Conservation (phyloP, 768 basidiomycete species). For the Lactarius quietus region DNA sequence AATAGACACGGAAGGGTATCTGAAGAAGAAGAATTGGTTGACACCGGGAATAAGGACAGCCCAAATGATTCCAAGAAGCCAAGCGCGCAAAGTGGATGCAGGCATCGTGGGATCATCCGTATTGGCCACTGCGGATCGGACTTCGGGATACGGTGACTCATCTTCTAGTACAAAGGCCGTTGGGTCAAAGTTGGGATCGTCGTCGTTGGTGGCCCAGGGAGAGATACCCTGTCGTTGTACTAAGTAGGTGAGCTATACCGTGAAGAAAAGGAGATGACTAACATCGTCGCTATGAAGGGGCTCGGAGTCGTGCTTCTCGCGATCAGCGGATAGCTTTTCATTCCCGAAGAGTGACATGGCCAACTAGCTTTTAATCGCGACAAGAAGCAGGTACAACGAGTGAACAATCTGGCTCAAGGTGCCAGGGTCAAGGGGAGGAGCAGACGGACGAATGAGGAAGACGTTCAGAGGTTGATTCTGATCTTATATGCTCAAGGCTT, state of each 20-base stretch:
- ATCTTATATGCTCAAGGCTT: too few relatives aligned
- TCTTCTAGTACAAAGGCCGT: constrained; percentile 30
- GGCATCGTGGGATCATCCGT: constrained; percentile 45
- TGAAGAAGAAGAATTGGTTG: constrained; percentile 75
- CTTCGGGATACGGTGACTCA: constrained; percentile 53
- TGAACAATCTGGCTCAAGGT: too few relatives aligned
- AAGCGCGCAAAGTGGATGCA: constrained; percentile 36
- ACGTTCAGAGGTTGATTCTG: too few relatives aligned
- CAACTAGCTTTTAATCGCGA: constrained; percentile 3
- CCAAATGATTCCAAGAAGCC: constrained; percentile 42
- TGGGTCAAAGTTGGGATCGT: constrained; percentile 26
- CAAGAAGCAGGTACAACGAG: constrained; percentile 6
- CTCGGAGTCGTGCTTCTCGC: constrained; percentile 15
- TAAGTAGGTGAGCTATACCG: background rate
- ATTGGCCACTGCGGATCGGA: constrained; percentile 47
- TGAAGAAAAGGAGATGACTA: background rate
- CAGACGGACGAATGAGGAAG: too few relatives aligned
- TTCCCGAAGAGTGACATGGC: constrained; percentile 24
- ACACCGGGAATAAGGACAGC: constrained; percentile 61
- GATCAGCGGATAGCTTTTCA: constrained; percentile 26
- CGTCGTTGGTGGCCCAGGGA: background rate
- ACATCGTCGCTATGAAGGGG: background rate
- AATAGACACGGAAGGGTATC: constrained; percentile 48
- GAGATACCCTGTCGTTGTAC: background rate
- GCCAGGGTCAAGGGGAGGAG: background rate